phyloP scores from a whole-genome alignment of 495 filamentous ascomycete genomes.

The Lentithecium fluviatile region DNA sequence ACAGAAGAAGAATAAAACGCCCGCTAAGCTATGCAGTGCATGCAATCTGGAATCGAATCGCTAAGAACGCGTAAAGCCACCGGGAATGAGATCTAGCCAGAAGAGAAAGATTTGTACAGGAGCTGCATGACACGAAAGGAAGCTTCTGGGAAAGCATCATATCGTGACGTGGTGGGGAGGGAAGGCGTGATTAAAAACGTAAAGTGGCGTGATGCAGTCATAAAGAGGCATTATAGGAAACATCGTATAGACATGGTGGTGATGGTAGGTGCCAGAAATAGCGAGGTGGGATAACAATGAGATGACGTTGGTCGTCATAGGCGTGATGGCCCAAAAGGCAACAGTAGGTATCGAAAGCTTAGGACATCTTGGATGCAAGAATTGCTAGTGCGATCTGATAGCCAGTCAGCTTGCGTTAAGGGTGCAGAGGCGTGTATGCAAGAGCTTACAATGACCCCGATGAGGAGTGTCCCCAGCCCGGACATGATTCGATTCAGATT shows the following conservation, averaged over 20 bases:
- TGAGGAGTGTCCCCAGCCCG: constrained; percentile 70
- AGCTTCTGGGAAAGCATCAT: background rate
- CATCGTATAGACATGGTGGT: constrained; percentile 1
- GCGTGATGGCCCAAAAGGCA: background rate
- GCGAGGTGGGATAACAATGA: background rate
- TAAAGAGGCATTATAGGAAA: constrained; percentile 8
- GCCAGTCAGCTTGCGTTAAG: constrained; percentile 57
- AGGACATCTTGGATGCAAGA: constrained; percentile 29
- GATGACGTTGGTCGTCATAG: background rate
- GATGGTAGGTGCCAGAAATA: background rate
- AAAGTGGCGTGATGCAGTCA: constrained; percentile 11
- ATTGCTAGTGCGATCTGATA: constrained; percentile 27
- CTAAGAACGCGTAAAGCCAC: background rate
- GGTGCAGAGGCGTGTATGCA: background rate
- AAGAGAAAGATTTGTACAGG: constrained; percentile 14
- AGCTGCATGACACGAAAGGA: constrained; percentile 7
- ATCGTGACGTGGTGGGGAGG: constrained; percentile 9
- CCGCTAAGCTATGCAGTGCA: constrained; percentile 23
- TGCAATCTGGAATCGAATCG: constrained; percentile 4
- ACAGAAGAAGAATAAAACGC: constrained; percentile 10
- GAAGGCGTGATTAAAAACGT: constrained; percentile 24
- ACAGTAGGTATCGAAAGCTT: background rate
- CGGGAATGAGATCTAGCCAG: background rate
- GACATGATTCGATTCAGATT: constrained; percentile 86
- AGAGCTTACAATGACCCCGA: constrained; percentile 67